Base-by-base conservation (phyloP, 805 yeast species). In the Kazachstania taianensis region DNA sequence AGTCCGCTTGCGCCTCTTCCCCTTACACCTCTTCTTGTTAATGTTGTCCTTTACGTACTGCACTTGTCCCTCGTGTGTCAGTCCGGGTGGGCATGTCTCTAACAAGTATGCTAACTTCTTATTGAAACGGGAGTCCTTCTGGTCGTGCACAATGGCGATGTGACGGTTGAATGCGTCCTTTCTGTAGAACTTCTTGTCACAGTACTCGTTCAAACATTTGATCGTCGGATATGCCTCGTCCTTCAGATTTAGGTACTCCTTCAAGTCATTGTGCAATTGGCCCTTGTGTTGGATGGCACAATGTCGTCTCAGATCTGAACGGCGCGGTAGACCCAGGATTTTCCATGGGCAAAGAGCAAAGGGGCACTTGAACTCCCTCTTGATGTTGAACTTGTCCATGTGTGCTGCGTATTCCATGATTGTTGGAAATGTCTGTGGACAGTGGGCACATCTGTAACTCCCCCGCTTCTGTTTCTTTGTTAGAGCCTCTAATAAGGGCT, bases 141-240 rank as follows among this genome's bases (percentile, higher is more conserved):
- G 65, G 16, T 55, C 46, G 47, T 74, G 79, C 10, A 72, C 77
- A 40, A 73, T 57, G 33, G 64, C 63, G 20, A 61, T 61, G 45
- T 75, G 82, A 43, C 81, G 62, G 29, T 61, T 64, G 38, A 67
- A 60, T 1, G 78, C 69, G 49, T 75, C 81, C 36, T 64, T 66
- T 33, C 81, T 56, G 41, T 66, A 66, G 46, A 75, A 74, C 6
- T 45, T 48, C 41, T 69, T 71, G 7, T 62, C 65, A 44, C 81
- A 75, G 33, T 49, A 48, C 3, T 50, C 45, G 30, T 53, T 45
- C 0, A 55, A 42, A 38, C 69, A 65, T 4, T 41, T 29, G 8
- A 51, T 39, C n/a, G 52, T 44, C n/a, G 59, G 57, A 26, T 49
- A 57, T 12, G 51, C 43, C 20, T 50, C 52, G 15, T 50, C 55